phyloP scores from a whole-genome alignment of 768 basidiomycete genomes.

The Kwoniella sp. region DNA sequence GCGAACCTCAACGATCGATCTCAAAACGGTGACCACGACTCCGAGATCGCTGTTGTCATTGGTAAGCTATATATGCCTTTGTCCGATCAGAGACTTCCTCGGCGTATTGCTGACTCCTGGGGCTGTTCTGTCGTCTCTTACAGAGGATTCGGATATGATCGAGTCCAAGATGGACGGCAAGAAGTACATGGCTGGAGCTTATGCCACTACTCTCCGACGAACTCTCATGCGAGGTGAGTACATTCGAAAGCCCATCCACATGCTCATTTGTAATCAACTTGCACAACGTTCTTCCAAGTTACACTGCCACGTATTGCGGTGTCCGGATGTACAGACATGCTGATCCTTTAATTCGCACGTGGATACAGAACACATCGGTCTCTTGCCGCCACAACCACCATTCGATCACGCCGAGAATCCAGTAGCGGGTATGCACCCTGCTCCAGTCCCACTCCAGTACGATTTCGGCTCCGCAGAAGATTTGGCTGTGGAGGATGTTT shows the following conservation, averaged over 20 bases:
- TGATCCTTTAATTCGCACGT: background rate
- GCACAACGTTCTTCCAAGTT: background rate
- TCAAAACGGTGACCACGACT: conserved; percentile 77
- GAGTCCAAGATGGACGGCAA: conserved; percentile 75
- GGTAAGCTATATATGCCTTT: conserved; percentile 19
- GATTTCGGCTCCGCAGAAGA: conserved; percentile 67
- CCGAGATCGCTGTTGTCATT: conserved; percentile 88
- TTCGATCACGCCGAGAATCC: conserved; percentile 58
- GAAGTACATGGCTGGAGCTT: conserved; percentile 69
- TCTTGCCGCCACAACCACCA: conserved; percentile 71
- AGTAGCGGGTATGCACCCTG: conserved; percentile 69
- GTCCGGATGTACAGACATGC: background rate
- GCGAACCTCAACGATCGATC: conserved; percentile 66
- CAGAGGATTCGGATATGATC: conserved; percentile 79
- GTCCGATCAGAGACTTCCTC: too few species aligned
- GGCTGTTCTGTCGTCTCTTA: too few species aligned
- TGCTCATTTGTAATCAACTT: too few species aligned
- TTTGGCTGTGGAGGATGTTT: conserved; percentile 72
- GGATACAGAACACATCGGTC: conserved; percentile 77
- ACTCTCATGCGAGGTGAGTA: conserved; percentile 74
- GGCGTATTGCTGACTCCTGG: too few species aligned
- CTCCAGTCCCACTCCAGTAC: conserved; percentile 71
- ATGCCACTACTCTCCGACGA: conserved; percentile 81
- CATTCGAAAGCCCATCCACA: too few species aligned
- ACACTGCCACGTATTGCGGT: too few species aligned